Percentiles rank a stretch among this genome's conserved stretches.
Conservation (phyloP, 2,329 filamentous ascomycete species). For the Sphaerulina musiva region DNA sequence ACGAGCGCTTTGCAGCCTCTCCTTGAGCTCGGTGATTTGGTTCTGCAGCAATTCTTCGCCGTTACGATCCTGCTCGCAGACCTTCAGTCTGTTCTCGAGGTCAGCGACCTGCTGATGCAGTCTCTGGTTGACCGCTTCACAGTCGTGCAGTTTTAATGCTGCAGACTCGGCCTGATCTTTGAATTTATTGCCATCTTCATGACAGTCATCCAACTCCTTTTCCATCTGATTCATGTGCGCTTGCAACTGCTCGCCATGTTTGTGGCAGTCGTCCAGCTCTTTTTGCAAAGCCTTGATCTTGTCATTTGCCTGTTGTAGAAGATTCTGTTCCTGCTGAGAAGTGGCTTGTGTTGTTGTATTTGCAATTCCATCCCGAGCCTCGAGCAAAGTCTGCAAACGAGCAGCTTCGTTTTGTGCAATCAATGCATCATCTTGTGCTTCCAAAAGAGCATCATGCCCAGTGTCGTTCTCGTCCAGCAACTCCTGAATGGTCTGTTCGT, state of each 20-base stretch:
- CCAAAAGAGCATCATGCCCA: background rate
- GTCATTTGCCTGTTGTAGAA: background rate
- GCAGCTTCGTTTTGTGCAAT: background rate
- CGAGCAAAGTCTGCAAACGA: background rate
- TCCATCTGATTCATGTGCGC: background rate
- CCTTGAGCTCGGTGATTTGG: background rate
- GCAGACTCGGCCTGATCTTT: background rate
- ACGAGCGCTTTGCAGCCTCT: background rate
- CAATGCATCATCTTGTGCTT: too few relatives aligned
- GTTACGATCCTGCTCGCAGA: background rate
- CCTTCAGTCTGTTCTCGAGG: background rate
- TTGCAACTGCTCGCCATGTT: background rate
- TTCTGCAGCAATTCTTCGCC: background rate
- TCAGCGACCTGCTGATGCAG: background rate
- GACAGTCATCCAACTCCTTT: background rate
- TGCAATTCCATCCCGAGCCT: background rate
- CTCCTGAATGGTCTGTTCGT: background rate
- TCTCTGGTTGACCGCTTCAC: background rate
- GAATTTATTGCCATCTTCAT: background rate
- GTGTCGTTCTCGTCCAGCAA: background rate
- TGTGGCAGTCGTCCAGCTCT: background rate
- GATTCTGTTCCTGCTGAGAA: background rate
- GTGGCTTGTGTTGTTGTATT: background rate
- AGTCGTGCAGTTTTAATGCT: background rate
- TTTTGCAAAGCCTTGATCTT: background rate